These are phyloP conservation scores for Suhomyces pyralidae DNA, from an alignment of 805 yeast species.

Conservation along the genomic window DNA sequence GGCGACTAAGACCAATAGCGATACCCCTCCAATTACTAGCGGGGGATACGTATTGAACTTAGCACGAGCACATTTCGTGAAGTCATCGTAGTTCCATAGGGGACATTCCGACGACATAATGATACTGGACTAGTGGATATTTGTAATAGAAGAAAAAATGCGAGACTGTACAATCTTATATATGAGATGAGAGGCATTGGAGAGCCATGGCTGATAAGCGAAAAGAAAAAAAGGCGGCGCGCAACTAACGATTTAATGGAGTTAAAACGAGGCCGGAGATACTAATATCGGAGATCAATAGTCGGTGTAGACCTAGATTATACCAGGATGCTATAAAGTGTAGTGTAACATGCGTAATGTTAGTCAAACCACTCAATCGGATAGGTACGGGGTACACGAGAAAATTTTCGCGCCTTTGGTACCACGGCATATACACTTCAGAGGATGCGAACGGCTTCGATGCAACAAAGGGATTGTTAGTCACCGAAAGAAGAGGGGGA, in stretches of 20 bases:
- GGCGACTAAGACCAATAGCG: constrained; percentile 23
- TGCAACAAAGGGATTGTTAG: not conserved
- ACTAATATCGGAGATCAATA: not conserved
- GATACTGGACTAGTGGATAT: not conserved
- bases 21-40: constrained; percentile 25
- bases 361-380: not conserved
- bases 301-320: not conserved
- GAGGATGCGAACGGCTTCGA: not conserved
- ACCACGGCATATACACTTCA: not conserved
- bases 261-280: not conserved
- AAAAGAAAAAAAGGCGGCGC: not conserved
- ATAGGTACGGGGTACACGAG: not conserved
- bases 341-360: no score
- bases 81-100: constrained; percentile 61
- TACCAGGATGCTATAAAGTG: no score
- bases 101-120: constrained; percentile 14
- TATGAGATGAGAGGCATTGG: constrained; percentile 1
- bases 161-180: not conserved
- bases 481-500: not conserved
- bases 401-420: not conserved
- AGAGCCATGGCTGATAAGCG: not conserved
- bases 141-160: not conserved
- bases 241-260: not conserved
- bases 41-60: constrained; percentile 37
- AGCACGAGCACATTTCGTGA: constrained; percentile 51